These are phyloP conservation scores for Fusarium sp. DNA, from an alignment of 2,329 filamentous ascomycete species.

Conservation along the genomic window DNA sequence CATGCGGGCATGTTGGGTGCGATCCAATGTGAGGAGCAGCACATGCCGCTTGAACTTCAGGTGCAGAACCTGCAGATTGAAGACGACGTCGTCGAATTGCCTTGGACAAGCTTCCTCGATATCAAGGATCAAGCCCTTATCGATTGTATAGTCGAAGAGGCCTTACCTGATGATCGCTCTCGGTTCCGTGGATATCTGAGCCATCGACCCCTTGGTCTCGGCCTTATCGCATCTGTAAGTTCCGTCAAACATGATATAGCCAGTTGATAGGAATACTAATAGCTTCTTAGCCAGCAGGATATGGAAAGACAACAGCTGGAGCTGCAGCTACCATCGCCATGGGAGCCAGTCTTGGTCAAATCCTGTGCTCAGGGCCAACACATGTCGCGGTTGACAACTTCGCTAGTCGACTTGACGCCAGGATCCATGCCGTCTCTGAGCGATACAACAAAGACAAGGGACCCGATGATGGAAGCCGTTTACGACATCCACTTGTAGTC, in stretches of 20 bases:
- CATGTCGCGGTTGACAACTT: slow-evolving; percentile 20
- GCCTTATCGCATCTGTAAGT: slow-evolving; percentile 33
- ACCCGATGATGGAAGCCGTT: background rate
- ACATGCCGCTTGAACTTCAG: too few relatives aligned
- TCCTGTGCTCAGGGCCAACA: slow-evolving; percentile 20
- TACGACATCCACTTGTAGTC: slow-evolving; percentile 4
- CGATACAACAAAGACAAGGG: slow-evolving; percentile 4
- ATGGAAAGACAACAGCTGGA: slow-evolving; percentile 27
- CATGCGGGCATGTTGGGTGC: too few relatives aligned
- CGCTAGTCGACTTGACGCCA: slow-evolving; percentile 1
- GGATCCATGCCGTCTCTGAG: background rate
- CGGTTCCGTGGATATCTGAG: slow-evolving; percentile 29
- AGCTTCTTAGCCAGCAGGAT: slow-evolving; percentile 23
- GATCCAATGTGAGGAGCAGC: too few relatives aligned
- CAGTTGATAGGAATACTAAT: too few relatives aligned
- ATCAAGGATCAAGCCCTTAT: background rate
- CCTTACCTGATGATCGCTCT: background rate
- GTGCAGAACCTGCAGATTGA: background rate
- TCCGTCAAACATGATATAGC: background rate
- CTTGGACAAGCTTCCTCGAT: slow-evolving; percentile 18
- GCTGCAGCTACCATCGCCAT: slow-evolving; percentile 19
- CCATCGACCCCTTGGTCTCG: slow-evolving; percentile 15
- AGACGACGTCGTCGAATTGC: background rate
- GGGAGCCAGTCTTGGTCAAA: slow-evolving; percentile 5
- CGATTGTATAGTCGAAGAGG: slow-evolving; percentile 26